These are phyloP conservation scores for Tulasnella sp. DNA, from an alignment of 768 basidiomycete species.

Conservation along the genomic window DNA sequence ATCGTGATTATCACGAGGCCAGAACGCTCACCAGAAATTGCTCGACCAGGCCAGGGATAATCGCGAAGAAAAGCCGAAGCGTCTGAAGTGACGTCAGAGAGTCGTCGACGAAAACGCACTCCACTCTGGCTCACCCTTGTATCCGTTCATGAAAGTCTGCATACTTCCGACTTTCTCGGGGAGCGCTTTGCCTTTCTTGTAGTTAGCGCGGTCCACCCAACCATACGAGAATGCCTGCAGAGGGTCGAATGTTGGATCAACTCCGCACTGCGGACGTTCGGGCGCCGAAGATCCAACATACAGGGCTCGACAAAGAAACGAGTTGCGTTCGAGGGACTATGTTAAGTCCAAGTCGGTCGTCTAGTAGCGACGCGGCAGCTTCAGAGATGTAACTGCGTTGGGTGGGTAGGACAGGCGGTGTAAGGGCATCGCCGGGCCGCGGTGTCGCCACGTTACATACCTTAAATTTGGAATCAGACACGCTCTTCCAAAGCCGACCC, in stretches of 20 bases:
- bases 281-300: conserved; percentile 31
- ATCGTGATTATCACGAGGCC: not conserved
- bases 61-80: conserved; percentile 82
- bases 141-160: conserved; percentile 85
- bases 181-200: conserved; percentile 76
- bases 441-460: conserved; percentile 40
- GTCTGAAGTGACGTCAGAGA: conserved; percentile 46
- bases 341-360: conserved; percentile 64
- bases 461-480: conserved; percentile 88
- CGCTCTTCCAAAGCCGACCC: conserved; percentile 84
- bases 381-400: conserved; percentile 75
- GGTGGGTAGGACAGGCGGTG: not conserved
- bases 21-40: conserved; percentile 46
- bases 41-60: conserved; percentile 83
- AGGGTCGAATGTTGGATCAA: not conserved
- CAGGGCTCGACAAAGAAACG: conserved; percentile 74
- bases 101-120: not conserved
- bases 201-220: conserved; percentile 78
- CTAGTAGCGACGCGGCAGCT: conserved; percentile 82
- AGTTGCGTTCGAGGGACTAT: conserved; percentile 86
- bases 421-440: not conserved
- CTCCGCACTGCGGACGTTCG: not conserved
- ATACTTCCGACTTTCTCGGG: conserved; percentile 89
- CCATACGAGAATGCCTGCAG: conserved; percentile 87
- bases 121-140: conserved; percentile 49